Percentiles rank a stretch among this genome's conserved stretches.
These are phyloP conservation scores for Phylloboletellus chloephorus DNA, from an alignment of 1,284 basidiomycete species.

Conservation along the genomic window DNA sequence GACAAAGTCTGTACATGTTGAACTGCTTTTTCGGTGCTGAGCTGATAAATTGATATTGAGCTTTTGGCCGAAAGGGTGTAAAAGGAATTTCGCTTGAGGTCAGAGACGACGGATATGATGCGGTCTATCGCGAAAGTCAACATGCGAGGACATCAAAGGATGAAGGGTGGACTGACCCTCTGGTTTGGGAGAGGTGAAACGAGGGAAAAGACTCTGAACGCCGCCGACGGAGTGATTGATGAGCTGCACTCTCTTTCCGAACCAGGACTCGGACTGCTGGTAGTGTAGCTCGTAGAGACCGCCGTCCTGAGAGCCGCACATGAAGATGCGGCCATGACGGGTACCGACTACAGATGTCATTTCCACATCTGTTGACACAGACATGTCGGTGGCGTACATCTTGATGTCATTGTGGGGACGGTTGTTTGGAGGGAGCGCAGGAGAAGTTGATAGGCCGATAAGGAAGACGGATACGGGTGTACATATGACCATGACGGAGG, in stretches of 20 bases:
- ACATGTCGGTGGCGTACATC: constrained; percentile 89
- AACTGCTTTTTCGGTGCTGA: constrained; percentile 55
- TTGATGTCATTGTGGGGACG: constrained; percentile 66
- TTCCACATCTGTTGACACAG: constrained; percentile 70
- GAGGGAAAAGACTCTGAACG: constrained; percentile 69
- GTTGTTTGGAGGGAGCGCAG: constrained; percentile 42
- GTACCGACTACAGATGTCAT: constrained; percentile 84
- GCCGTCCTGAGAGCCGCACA: constrained; percentile 82
- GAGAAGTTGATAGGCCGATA: constrained; percentile 72
- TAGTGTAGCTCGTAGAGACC: constrained; percentile 93
- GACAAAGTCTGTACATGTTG: constrained; percentile 64
- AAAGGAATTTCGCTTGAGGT: constrained; percentile 60
- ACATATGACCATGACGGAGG: constrained; percentile 85
- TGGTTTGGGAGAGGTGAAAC: constrained; percentile 50
- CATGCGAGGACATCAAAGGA: constrained; percentile 2
- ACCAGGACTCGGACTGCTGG: constrained; percentile 89
- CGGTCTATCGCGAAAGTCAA: constrained; percentile 46
- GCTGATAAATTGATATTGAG: constrained; percentile 63
- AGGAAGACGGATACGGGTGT: constrained; percentile 81
- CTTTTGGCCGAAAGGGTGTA: constrained; percentile 72
- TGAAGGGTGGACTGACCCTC: constrained; percentile 46
- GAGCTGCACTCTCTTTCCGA: constrained; percentile 78
- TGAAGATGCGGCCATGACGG: constrained; percentile 83
- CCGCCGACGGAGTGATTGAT: constrained; percentile 77
- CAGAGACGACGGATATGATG: constrained; percentile 62